Percentiles rank a stretch among this genome's conserved stretches.
Evolutionary conservation across 768 basidiomycete genomes (phyloP).

Genomic region (Hypholoma sublateritium): DNA sequence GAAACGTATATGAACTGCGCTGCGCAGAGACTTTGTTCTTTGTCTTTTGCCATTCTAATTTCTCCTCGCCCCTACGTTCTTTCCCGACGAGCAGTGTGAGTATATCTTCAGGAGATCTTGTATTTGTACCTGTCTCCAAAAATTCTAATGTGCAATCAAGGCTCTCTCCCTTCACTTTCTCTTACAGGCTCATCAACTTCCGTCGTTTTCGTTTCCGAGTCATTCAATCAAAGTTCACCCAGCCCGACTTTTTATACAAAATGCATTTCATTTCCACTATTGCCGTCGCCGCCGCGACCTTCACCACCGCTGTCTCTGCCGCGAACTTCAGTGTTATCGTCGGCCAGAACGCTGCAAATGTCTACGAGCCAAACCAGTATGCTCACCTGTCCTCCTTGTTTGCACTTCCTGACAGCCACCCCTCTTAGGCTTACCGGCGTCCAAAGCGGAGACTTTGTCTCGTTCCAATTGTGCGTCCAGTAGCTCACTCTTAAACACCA

Average conservation of each 20-base stretch:
- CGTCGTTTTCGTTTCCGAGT: conserved; percentile 8
- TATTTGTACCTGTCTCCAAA: no score
- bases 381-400: conserved; percentile 3
- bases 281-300: conserved; percentile 18
- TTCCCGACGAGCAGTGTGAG: conserved; percentile 32
- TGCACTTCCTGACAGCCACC: not conserved
- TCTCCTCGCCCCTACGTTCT: conserved; percentile 3
- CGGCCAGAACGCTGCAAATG: conserved; percentile 25
- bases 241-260: not conserved
- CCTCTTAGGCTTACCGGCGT: conserved; percentile 29
- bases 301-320: conserved; percentile 28
- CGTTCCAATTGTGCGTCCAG: conserved; percentile 43
- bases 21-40: not conserved
- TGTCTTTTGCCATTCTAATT: conserved; percentile 11
- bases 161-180: conserved; percentile 9
- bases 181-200: conserved; percentile 6
- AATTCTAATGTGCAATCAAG: not conserved
- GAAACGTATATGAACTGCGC: conserved; percentile 8
- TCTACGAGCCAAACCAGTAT: conserved; percentile 26
- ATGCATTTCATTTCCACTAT: conserved; percentile 24
- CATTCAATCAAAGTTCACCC: conserved; percentile 1
- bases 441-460: conserved; percentile 36
- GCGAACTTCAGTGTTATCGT: conserved; percentile 32
- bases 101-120: conserved; percentile 10
- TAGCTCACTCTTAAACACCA: not conserved